A percentile compares a stretch with the other conserved stretches of the same genome.
These are phyloP conservation scores for Musa acuminata DNA, from an alignment of 176 grass and related monocot genomes.

Conservation along the genomic window DNA sequence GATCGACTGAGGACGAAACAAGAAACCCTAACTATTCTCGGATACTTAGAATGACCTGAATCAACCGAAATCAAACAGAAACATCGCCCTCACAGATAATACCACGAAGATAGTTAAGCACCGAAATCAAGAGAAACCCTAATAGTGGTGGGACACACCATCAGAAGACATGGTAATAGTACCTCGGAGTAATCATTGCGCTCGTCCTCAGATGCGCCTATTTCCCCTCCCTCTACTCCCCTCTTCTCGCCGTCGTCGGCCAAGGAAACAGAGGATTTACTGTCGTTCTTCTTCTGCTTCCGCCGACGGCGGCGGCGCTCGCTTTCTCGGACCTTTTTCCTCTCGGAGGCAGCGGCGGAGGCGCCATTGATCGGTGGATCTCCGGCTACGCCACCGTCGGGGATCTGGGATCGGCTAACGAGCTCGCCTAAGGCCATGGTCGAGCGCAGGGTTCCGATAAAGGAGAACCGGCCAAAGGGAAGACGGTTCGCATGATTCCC, in stretches of 20 bases:
- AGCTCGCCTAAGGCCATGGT: constrained; percentile 5
- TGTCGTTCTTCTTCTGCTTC: constrained; percentile 55
- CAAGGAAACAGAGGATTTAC: constrained; percentile 3
- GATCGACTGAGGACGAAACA: too few relatives aligned
- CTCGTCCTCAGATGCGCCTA: constrained; percentile 13
- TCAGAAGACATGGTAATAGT: background rate
- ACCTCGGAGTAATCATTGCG: constrained; percentile 25
- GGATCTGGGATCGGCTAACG: background rate
- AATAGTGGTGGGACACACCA: background rate
- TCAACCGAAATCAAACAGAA: too few relatives aligned
- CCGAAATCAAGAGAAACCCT: constrained; percentile 5
- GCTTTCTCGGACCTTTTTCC: constrained; percentile 46
- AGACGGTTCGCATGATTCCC: background rate
- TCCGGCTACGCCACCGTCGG: constrained; percentile 12
- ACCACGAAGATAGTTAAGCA: background rate
- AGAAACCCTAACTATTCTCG: too few relatives aligned
- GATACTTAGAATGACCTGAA: too few relatives aligned
- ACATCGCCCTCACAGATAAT: too few relatives aligned
- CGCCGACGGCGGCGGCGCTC: constrained; percentile 42
- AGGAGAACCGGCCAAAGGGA: background rate
- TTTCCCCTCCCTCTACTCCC: background rate
- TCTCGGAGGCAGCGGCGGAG: constrained; percentile 4
- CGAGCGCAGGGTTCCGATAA: background rate
- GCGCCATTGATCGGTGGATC: background rate
- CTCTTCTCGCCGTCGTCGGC: background rate